Evolutionary conservation across 257 asterid genomes (phyloP), one percentile per base, ranked within the genome.

Genomic region (Solanum arcanum): DNA sequence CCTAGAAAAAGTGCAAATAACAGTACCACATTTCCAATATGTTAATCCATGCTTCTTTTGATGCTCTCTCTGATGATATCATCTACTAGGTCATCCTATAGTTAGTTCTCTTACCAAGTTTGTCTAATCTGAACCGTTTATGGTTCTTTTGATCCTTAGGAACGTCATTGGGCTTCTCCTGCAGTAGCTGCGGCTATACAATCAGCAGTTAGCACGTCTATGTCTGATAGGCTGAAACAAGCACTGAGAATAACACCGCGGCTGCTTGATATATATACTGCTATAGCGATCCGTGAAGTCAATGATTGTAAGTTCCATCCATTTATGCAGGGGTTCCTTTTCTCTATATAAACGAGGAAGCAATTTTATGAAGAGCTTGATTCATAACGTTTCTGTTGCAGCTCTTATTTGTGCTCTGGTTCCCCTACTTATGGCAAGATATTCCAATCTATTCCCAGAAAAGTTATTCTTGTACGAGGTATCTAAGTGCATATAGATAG

Each of bases 141-240:
- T 87, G 69, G 83, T 87, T 37, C 42, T 83, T 66, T 76, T 89
- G 83, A 83, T 93, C 85, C 90, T 89, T 87, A 96, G 98, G 98
- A 94, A 88, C 98, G 98, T 29, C 98, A 96, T 89, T 96, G 99
- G 99, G 92, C 98, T 84, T 89, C 98, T 89, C 98, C 99, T 87
- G 96, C 94, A 47, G 95, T 96, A 98, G 95, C 96, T 70, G 91
- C 95, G 89, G 94, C 94, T 46, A 90, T 96, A 88, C 98, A 94
- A 90, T 91, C 97, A 46, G 92, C 95, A 74, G 88, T 89, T 69
- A 94, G 74, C 88, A 73, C 94, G 42, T 94, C 98, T 84, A 92
- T 90, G 87, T 96, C 99, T 89, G 92, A 90, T 85, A 94, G 98
- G 89, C 85, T 94, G 90, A 94, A 93, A 88, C 97, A 94, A 90